Evolutionary conservation across 2,329 filamentous ascomycete genomes (phyloP).

Genomic region (Periconia sp.): DNA sequence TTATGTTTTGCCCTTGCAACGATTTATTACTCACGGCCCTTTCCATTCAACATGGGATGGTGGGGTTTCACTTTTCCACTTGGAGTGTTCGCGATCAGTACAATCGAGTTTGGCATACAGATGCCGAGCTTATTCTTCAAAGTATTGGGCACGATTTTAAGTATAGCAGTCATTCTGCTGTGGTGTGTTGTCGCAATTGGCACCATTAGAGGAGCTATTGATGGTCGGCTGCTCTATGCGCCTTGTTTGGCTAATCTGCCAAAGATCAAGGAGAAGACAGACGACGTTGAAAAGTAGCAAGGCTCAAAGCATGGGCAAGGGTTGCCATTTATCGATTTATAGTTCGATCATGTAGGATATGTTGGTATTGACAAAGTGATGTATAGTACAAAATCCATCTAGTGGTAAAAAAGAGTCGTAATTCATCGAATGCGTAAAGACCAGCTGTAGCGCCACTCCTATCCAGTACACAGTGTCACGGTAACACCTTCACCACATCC

Average conservation of each 20-base stretch:
- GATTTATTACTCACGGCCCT: slow-evolving; percentile 46
- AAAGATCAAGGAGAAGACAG: slow-evolving; percentile 17
- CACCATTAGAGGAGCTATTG: slow-evolving; percentile 52
- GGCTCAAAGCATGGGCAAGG: not conserved
- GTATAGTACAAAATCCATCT: slow-evolving; percentile 1
- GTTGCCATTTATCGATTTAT: not conserved
- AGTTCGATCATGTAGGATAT: not conserved
- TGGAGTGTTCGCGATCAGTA: slow-evolving; percentile 58
- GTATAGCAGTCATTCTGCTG: slow-evolving; percentile 53
- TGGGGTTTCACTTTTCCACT: slow-evolving; percentile 64
- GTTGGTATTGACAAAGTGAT: not conserved
- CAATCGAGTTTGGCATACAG: slow-evolving; percentile 52
- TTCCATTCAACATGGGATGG: slow-evolving; percentile 66
- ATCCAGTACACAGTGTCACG: not conserved
- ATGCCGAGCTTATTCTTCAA: slow-evolving; percentile 59
- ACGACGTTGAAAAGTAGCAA: slow-evolving; percentile 14
- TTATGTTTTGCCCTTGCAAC: slow-evolving; percentile 56
- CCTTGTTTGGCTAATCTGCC: slow-evolving; percentile 51
- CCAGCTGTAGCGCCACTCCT: not conserved
- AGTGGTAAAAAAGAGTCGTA: slow-evolving; percentile 4
- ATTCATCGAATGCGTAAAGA: slow-evolving; percentile 3
- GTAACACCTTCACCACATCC: not conserved
- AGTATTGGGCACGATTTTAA: slow-evolving; percentile 59
- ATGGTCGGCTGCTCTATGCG: slow-evolving; percentile 56
- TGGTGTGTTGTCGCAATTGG: slow-evolving; percentile 58